Base-by-base conservation (phyloP, 2,329 filamentous ascomycete genomes). In the Xylariaceae sp. region DNA sequence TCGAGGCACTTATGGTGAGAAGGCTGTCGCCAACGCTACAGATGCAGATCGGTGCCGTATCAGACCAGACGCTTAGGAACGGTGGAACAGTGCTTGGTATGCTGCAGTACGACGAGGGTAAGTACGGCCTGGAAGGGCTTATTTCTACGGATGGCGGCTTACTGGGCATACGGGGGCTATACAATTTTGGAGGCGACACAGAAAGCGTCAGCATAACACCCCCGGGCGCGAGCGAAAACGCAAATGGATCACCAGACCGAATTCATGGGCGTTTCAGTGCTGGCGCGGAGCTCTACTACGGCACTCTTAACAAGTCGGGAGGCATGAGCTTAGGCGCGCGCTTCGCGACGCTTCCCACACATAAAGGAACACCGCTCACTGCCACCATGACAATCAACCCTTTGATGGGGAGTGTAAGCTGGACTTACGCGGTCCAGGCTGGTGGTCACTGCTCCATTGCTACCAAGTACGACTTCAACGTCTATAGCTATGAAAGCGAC, bases 401-500 rank as follows among this genome's bases (percentile, higher is more conserved):
- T 3, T 72, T 98, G 37, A 96, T 96, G 80, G 93, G 93, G 15
- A 95, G 88, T 59, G 75, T 98, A 45, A 90, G 86, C 43, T 88
- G 89, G 28, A 95, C 83, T 13, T 98, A 98, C 62, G 87, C 93
- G 0, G 87, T 97, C 36, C 85, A 88, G 57, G 91, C 91, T 2
- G 89, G 89, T 3, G 79, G 79, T 26, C 81, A 89, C 55, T 79
- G 95, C 52, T 87, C 89, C 9, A 76, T 98, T 37, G 93, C 89
- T 49, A 94, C 89, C 17, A 82, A 86, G 37, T 91, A 97, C 67
- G 89, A 94, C 59, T 98, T 98, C 67, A 98, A 98, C 58, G 86
- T 96, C 37, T 97, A 96, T 67, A 95, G 89, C 61, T 98, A 96
- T 69, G 93, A 98, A 69, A 95, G 89, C 60, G 87, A 93, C 44